Base-by-base conservation (phyloP, 345 rosid species). In the Odontarrhena argentea region DNA sequence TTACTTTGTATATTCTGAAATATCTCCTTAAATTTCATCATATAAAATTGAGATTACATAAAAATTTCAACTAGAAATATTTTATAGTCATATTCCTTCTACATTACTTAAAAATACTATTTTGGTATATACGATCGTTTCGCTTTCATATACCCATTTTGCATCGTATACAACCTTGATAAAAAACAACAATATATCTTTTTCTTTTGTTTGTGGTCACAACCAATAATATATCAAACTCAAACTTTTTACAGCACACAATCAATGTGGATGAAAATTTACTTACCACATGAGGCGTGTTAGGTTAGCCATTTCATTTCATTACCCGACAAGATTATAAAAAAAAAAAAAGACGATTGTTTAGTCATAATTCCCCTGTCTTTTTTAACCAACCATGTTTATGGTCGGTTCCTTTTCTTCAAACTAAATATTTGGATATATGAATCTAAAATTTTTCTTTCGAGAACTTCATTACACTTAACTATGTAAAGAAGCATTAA, bases 341-440 rank as follows among this genome's bases (percentile, higher is more conserved):
- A 48, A 56, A 63, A 44, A 48, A 56, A 63, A 44, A 30, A 48
- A 40, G 30, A 49, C 52, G 30, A 40, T 47, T 55, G 59, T 32
- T 62, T 71, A 55, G 69, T 55, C 70, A 72, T 65, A 35, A 65
- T 71, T 35, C 6, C 36, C 49, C 38, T 55, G 40, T 28, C 38
- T 55, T 32, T 55, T 47, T 22, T 14, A 48, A 41, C 11, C 49
- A 65, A 32, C 36, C 36, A 32, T 32, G 36, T 32, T 5, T 1
- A 58, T 73, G 45, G 71, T 73, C 67, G 67, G 76, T 58, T 72
- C 66, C 70, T 72, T 71, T 25, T 63, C 32, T 13, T 38, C 59
- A 55, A 28, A 46, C 63, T 54, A 46, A 46, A 37, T 40, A 28
- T 35, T 51, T 69, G 51, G 51, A 30, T 60, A 5, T 28, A 28